These are phyloP conservation scores for Penicillium argentinense DNA, from an alignment of 495 filamentous ascomycete genomes.

Conservation along the genomic window DNA sequence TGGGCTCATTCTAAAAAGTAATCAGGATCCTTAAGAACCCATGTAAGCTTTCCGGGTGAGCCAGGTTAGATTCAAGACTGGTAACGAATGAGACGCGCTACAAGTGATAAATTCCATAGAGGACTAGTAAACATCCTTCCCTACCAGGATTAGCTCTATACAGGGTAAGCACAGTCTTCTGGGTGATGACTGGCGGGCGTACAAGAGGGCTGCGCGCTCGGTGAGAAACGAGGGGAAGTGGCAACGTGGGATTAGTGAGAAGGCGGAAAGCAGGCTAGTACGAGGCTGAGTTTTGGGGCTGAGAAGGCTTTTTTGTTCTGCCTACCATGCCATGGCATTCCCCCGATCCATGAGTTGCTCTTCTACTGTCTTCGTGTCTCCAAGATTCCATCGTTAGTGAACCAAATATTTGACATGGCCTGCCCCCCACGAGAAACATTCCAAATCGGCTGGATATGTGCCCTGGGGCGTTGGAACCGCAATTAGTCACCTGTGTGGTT, in stretches of 20 bases:
- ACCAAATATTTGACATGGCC: conserved; percentile 5
- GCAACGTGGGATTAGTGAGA: not conserved
- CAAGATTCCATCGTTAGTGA: not conserved
- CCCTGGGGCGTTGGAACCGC: too few relatives aligned
- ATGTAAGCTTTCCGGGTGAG: conserved; percentile 6
- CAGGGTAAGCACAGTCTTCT: conserved; percentile 16
- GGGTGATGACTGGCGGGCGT: conserved; percentile 5
- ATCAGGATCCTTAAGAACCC: not conserved
- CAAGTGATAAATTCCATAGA: not conserved
- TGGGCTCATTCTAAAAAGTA: conserved; percentile 5
- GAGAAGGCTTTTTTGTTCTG: too few relatives aligned
- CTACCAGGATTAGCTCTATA: conserved; percentile 14
- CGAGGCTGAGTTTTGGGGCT: too few relatives aligned
- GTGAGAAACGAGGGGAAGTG: conserved; percentile 8
- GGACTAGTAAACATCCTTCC: conserved; percentile 8
- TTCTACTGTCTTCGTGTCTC: not conserved
- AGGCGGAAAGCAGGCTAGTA: not conserved
- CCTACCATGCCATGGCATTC: not conserved
- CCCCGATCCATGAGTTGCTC: not conserved
- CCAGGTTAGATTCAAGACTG: not conserved
- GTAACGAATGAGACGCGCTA: conserved; percentile 1
- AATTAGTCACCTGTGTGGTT: too few relatives aligned
- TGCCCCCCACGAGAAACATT: conserved; percentile 5
- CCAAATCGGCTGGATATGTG: conserved; percentile 12
- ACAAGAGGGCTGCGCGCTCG: conserved; percentile 7